phyloP scores from a whole-genome alignment of 768 basidiomycete species.

The Russula olivacea region DNA sequence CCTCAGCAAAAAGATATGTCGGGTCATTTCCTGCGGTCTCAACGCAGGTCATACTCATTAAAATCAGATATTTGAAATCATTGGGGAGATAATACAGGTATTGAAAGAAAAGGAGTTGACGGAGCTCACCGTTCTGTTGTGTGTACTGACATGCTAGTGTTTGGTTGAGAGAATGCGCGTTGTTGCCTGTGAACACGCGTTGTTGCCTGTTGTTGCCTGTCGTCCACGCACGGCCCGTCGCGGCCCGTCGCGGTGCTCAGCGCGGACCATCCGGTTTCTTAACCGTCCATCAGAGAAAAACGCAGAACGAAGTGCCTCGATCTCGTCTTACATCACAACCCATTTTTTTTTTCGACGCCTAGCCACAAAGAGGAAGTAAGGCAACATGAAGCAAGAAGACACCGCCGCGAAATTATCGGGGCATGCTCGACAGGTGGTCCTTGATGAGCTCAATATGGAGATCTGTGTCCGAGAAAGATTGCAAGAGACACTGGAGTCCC shows the following conservation, averaged over 20 bases:
- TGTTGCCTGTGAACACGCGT: too few relatives aligned
- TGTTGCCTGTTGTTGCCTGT: too few relatives aligned
- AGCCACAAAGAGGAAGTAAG: neutral
- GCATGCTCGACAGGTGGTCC: conserved; percentile 27
- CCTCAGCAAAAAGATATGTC: conserved; percentile 15
- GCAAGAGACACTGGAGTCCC: conserved; percentile 38
- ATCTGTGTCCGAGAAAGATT: conserved; percentile 40
- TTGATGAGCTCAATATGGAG: conserved; percentile 42
- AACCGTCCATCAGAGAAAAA: neutral
- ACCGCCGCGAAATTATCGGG: neutral
- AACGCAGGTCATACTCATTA: conserved; percentile 32
- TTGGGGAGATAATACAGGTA: conserved; percentile 8
- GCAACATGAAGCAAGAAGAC: neutral
- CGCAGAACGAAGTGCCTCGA: neutral
- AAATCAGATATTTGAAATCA: conserved; percentile 32
- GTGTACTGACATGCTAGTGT: neutral
- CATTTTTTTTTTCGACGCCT: neutral
- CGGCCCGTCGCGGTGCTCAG: too few relatives aligned
- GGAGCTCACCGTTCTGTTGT: conserved; percentile 10
- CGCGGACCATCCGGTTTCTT: too few relatives aligned
- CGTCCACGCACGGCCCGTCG: too few relatives aligned
- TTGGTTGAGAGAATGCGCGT: too few relatives aligned
- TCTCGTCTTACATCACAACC: neutral
- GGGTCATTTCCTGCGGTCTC: conserved; percentile 25
- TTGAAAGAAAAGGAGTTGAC: neutral